phyloP scores from a whole-genome alignment of 192 early-diverging fungal species.

The Mortierella claussenii region DNA sequence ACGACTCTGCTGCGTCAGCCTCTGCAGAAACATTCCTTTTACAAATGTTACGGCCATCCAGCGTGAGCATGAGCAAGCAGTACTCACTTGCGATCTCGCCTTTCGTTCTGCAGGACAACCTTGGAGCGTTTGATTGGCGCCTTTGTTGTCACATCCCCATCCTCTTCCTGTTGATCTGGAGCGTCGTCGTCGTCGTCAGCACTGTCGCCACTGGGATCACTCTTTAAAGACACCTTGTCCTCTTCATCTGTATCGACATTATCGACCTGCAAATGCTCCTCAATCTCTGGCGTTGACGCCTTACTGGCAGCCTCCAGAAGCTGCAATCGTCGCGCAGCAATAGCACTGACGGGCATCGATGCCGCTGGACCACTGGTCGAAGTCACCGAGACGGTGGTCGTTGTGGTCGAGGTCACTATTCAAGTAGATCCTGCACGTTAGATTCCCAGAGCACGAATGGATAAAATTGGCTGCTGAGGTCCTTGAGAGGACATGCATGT shows the following conservation, averaged over 20 bases:
- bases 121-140: not conserved
- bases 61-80: no score
- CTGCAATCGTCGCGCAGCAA: constrained; percentile 31
- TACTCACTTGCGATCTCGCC: constrained; percentile 40
- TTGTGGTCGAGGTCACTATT: not conserved
- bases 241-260: constrained; percentile 32
- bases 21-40: no score
- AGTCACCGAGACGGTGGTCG: not conserved
- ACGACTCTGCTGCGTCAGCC: no score
- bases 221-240: constrained; percentile 30
- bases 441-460: no score
- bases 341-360: constrained; percentile 41
- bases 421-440: no score
- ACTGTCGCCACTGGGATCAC: constrained; percentile 15
- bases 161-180: constrained; percentile 8
- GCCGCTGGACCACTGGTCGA: constrained; percentile 5
- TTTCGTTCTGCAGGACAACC: not conserved
- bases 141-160: not conserved
- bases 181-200: constrained; percentile 2
- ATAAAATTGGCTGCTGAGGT: not conserved
- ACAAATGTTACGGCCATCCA: no score
- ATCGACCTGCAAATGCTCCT: constrained; percentile 25
- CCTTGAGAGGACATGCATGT: no score
- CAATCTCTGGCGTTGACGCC: constrained; percentile 5
- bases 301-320: constrained; percentile 6